Evolutionary conservation across 2,329 filamentous ascomycete genomes (phyloP).

Genomic region (Alternaria infectoria): DNA sequence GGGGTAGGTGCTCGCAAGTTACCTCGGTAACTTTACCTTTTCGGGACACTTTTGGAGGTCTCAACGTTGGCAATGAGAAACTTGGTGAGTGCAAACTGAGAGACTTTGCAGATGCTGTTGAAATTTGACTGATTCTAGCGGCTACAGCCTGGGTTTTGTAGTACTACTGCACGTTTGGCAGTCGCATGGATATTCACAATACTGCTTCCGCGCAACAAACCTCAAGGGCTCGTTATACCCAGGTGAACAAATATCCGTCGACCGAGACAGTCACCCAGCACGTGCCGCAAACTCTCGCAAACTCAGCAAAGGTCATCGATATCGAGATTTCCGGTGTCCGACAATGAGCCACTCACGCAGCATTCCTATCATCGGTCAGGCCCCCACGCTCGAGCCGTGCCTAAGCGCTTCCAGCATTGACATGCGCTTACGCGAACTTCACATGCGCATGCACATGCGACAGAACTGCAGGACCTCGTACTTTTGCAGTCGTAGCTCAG

Average conservation of each 20-base stretch:
- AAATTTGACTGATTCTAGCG: not conserved
- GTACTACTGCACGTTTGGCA: not conserved
- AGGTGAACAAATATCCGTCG: not conserved
- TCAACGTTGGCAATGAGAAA: not conserved
- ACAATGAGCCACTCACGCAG: constrained; percentile 9
- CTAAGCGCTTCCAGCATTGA: constrained; percentile 2
- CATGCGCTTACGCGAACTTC: constrained; percentile 12
- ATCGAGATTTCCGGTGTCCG: not conserved
- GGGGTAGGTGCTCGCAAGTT: not conserved
- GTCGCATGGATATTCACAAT: not conserved
- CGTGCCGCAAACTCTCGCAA: not conserved
- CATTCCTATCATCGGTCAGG: not conserved
- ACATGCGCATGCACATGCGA: constrained; percentile 16
- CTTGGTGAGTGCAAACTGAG: not conserved
- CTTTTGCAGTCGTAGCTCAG: constrained; percentile 11
- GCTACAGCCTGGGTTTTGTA: not conserved
- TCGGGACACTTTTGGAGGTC: not conserved
- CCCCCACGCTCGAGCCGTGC: constrained; percentile 16
- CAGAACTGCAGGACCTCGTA: constrained; percentile 12
- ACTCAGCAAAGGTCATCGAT: not conserved
- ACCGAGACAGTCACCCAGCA: not conserved
- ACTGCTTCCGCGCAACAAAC: not conserved
- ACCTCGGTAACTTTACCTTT: constrained; percentile 21
- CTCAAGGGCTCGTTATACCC: not conserved
- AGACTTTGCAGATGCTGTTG: not conserved